These are phyloP conservation scores for Astrothelium subdiscretum DNA, from an alignment of 495 filamentous ascomycete species.

Conservation along the genomic window DNA sequence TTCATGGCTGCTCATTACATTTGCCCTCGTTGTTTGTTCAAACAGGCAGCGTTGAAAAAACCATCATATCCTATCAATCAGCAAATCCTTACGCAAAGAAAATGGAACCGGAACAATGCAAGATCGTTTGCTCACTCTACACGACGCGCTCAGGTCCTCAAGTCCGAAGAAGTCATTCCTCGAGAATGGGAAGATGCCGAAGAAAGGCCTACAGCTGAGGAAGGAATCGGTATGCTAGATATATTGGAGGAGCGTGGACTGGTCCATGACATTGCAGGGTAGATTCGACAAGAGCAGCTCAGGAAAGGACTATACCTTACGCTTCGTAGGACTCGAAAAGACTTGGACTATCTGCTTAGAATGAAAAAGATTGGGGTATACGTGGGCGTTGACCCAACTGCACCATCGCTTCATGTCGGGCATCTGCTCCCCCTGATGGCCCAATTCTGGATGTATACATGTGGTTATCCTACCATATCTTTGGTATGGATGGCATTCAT, in stretches of 20 bases:
- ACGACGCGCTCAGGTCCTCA: not conserved
- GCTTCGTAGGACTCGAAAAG: conserved; percentile 41
- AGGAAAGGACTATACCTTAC: conserved; percentile 6
- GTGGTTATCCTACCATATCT: conserved; percentile 63
- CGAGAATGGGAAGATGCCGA: not conserved
- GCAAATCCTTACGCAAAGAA: not conserved
- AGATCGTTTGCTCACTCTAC: not conserved
- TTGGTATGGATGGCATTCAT: conserved; percentile 39
- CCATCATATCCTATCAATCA: not conserved
- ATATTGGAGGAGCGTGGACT: conserved; percentile 70
- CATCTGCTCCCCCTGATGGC: conserved; percentile 92
- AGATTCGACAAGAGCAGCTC: conserved; percentile 18
- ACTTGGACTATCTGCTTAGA: conserved; percentile 59
- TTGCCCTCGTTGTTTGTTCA: not conserved
- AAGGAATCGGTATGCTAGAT: conserved; percentile 50
- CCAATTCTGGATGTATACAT: conserved; percentile 81
- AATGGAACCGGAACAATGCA: not conserved
- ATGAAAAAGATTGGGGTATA: conserved; percentile 66
- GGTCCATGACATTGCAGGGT: conserved; percentile 76
- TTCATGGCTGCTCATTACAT: not conserved
- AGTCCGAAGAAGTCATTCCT: conserved; percentile 3
- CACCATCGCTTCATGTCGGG: conserved; percentile 79
- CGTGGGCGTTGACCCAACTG: conserved; percentile 86
- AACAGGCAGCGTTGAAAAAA: not conserved
- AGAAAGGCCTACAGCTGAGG: conserved; percentile 43